Conservation (phyloP, 2,329 filamentous ascomycete genomes). For the Nemania serpens region DNA sequence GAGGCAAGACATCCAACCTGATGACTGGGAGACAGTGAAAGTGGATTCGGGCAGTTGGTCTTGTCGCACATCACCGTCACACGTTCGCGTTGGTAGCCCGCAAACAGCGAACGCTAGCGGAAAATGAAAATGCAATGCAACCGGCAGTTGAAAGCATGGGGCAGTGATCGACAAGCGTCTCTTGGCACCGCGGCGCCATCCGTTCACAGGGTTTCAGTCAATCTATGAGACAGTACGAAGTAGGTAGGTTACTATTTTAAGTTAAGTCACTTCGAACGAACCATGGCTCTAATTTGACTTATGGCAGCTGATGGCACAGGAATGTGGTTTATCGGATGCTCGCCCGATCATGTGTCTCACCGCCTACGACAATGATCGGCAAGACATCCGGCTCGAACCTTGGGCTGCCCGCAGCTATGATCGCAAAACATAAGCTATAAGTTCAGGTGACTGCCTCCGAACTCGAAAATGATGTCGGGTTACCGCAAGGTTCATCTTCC, state of each 20-base stretch:
- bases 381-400: background rate
- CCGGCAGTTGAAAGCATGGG: constrained; percentile 5
- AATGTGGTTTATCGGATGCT: background rate
- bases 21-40: too few species aligned
- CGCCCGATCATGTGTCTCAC: constrained; percentile 1
- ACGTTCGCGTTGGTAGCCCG: too few species aligned
- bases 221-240: background rate
- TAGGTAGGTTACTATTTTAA: too few species aligned
- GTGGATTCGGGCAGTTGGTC: too few species aligned
- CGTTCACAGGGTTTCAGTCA: background rate
- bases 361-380: constrained; percentile 10
- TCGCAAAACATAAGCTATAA: background rate
- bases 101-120: background rate
- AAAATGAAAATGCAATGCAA: background rate
- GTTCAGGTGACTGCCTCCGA: background rate
- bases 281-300: background rate
- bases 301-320: constrained; percentile 14
- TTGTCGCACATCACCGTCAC: too few species aligned
- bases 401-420: background rate
- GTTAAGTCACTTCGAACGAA: background rate
- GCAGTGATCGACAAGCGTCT: constrained; percentile 14
- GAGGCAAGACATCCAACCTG: too few species aligned
- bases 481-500: background rate
- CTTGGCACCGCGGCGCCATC: constrained; percentile 11
- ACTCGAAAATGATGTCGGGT: background rate